phyloP scores from a whole-genome alignment of 2,329 filamentous ascomycete genomes.

The Ceratocystis huliohia region DNA sequence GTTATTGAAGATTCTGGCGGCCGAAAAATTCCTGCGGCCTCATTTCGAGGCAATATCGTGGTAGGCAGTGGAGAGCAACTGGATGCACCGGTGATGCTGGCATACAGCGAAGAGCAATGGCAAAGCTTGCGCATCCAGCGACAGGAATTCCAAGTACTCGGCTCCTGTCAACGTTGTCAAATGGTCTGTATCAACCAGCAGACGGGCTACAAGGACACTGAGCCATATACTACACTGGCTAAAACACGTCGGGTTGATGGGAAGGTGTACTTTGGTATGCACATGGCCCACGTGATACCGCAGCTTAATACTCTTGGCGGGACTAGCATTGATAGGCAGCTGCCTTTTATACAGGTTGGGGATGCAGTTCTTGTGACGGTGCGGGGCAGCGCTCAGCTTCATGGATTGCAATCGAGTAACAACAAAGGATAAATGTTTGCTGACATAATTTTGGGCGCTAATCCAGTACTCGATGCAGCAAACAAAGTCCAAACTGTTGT shows the following conservation, averaged over 20 bases:
- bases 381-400: background rate
- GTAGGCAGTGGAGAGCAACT: slow-evolving; percentile 36
- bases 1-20: slow-evolving; percentile 3
- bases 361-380: slow-evolving; percentile 11
- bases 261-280: slow-evolving; percentile 80
- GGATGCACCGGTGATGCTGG: slow-evolving; percentile 34
- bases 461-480: too few species aligned
- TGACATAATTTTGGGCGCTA: background rate
- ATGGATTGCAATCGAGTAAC: background rate
- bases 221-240: slow-evolving; percentile 77
- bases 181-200: slow-evolving; percentile 92
- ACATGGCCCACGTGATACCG: slow-evolving; percentile 45
- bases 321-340: background rate
- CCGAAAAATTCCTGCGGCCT: slow-evolving; percentile 46
- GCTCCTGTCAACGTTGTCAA: slow-evolving; percentile 77
- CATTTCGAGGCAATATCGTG: slow-evolving; percentile 83
- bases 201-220: slow-evolving; percentile 62
- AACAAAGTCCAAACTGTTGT: too few species aligned
- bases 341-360: slow-evolving; percentile 9
- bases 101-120: slow-evolving; percentile 75
- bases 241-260: slow-evolving; percentile 76
- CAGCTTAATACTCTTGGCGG: background rate
- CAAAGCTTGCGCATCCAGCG: slow-evolving; percentile 50
- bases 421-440: background rate
- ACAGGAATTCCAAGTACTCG: slow-evolving; percentile 57